Conservation (phyloP, 169 alveolate species). For the Toxoplasma gondii region DNA sequence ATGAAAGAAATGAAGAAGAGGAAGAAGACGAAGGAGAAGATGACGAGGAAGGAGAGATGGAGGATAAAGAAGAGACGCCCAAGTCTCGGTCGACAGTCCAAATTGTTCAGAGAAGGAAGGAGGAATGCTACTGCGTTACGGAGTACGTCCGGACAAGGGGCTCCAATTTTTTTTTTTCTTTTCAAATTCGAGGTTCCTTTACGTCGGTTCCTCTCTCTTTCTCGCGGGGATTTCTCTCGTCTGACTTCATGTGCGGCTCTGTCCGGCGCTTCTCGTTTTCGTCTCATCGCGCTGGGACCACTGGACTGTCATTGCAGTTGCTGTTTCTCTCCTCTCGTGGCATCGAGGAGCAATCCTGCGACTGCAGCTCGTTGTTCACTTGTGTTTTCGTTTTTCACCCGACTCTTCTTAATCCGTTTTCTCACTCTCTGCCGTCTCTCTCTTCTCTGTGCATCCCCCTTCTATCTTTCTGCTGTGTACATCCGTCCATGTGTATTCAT, state of each 20-base stretch:
- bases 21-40: neutral
- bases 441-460: neutral
- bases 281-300: too few species aligned
- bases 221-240: neutral
- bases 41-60: neutral
- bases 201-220: neutral
- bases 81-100: conserved; percentile 7
- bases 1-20: neutral
- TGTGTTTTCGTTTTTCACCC: too few species aligned
- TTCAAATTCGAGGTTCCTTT: too few species aligned
- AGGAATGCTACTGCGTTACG: conserved; percentile 43
- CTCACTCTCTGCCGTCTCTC: neutral
- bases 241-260: neutral
- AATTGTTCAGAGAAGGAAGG: neutral
- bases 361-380: too few species aligned
- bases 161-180: neutral
- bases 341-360: too few species aligned
- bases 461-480: too few species aligned
- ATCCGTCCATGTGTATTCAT: too few species aligned
- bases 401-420: too few species aligned
- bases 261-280: too few species aligned
- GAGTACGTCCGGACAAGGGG: neutral
- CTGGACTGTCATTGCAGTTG: too few species aligned
- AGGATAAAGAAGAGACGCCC: neutral
- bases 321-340: too few species aligned